Evolutionary conservation across 805 yeast species (phyloP), one percentile per base, ranked within the genome.

Genomic region (Candida incommunis): DNA sequence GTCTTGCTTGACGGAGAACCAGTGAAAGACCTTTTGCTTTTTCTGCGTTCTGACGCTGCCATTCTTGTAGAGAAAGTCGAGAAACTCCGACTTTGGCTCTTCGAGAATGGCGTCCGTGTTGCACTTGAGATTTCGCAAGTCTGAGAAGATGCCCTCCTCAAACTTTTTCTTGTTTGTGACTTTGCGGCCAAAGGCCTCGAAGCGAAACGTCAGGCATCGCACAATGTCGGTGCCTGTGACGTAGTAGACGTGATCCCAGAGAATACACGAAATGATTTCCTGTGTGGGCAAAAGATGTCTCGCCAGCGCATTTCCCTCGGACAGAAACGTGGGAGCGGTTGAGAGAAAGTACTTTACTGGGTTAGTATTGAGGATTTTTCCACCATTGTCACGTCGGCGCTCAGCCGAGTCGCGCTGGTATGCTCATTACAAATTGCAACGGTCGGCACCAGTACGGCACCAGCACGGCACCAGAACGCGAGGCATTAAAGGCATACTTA

Each of bases 181-280:
- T 48, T 75, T 75, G 50, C 97, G 71, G 0, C 98, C 98, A 66
- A 90, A 84, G 53, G 86, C 87, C 54, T 80, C 81, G 66, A 90
- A 82, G 52, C 90, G 77, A 62, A 82, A 92, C 16, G 87, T 82
- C 43, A 90, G 76, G 61, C 95, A 85, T 47, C 95, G 76, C 41
- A 92, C 95, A 47, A 90, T 88, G 67, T 92, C 97, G 0, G 97
- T 90, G 2, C 97, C 97, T 0, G 97, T 90, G 42, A 90, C 75
- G 63, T 82, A 88, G 60, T 82, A 90, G 13, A 88, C 67, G 56
- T 82, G 82, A 56, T 86, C 83, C 96, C 97, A 90, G 53, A 73
- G 80, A 1, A 92, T 86, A 63, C 98, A 90, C n/a, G 86, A 86
- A 52, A 90, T 86, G 2, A 90, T 92, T 60, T 88, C 96, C 48